phyloP scores from a whole-genome alignment of 2,329 filamentous ascomycete species.

The Fusarium chlamydosporum region DNA sequence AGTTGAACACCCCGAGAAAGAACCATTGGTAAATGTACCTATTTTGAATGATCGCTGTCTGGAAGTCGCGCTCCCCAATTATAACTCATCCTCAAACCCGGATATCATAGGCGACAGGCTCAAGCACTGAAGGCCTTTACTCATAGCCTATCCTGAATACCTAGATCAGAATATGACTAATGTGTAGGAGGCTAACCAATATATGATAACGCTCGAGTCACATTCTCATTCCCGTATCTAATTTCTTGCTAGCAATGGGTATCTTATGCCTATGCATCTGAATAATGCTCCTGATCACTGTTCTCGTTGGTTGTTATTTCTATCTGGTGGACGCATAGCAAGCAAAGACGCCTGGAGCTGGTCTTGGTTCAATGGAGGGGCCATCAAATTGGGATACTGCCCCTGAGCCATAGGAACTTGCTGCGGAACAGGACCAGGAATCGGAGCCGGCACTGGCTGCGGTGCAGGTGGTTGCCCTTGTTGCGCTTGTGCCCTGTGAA shows the following conservation, averaged over 20 bases:
- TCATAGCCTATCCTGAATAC: too few species aligned
- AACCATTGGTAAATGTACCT: neutral
- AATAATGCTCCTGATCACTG: neutral
- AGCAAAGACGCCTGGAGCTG: neutral
- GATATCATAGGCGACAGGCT: too few species aligned
- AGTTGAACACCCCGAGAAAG: too few species aligned
- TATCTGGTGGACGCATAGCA: neutral
- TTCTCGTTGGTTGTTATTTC: neutral
- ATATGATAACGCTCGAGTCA: too few species aligned
- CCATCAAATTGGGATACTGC: neutral
- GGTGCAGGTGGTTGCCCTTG: neutral
- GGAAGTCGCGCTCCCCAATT: too few species aligned
- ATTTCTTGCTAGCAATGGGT: neutral
- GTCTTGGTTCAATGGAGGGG: neutral
- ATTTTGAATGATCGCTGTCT: neutral
- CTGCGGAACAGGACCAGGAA: neutral
- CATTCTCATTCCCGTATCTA: neutral
- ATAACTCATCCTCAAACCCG: too few species aligned
- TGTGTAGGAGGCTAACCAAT: too few species aligned
- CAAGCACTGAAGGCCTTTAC: too few species aligned
- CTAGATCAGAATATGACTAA: too few species aligned
- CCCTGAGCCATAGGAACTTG: neutral
- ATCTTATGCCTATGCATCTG: neutral
- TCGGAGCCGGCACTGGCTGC: neutral
- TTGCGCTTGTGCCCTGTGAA: neutral